phyloP scores from a whole-genome alignment of 2,329 filamentous ascomycete species.

The Trichoderma atroviride region DNA sequence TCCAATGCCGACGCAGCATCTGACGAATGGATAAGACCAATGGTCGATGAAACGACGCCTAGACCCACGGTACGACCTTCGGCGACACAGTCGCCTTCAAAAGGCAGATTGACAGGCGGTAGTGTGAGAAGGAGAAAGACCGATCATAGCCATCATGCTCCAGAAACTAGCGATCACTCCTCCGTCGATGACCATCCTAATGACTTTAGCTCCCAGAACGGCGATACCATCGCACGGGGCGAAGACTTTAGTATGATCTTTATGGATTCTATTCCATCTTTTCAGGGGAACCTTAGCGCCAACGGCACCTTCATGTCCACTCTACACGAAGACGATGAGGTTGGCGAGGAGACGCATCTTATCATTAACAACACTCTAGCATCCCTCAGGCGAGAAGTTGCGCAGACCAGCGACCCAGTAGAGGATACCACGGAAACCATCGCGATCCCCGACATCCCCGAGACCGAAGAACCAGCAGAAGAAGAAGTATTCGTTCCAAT shows the following conservation, averaged over 20 bases:
- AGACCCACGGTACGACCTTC: constrained; percentile 31
- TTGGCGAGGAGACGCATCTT: constrained; percentile 59
- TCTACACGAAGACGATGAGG: constrained; percentile 43
- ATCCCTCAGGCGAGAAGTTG: constrained; percentile 46
- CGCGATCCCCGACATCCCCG: constrained; percentile 21
- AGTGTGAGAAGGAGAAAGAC: constrained; percentile 32
- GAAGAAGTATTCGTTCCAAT: constrained; percentile 8
- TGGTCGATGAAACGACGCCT: constrained; percentile 45
- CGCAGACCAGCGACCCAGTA: constrained; percentile 25
- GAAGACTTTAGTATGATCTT: constrained; percentile 65
- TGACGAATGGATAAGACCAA: constrained; percentile 51
- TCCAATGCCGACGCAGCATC: constrained; percentile 38
- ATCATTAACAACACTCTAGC: constrained; percentile 61
- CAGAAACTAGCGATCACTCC: constrained; percentile 40
- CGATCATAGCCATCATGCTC: constrained; percentile 37
- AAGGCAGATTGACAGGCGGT: constrained; percentile 24
- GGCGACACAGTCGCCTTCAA: constrained; percentile 26
- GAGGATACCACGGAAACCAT: constrained; percentile 23
- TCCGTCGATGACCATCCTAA: constrained; percentile 38
- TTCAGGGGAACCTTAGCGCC: constrained; percentile 46
- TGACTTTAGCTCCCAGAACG: constrained; percentile 32
- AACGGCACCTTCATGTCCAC: constrained; percentile 40
- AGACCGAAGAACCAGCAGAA: constrained; percentile 7
- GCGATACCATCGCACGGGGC: constrained; percentile 51
- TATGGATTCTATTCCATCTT: constrained; percentile 56